These are phyloP conservation scores for Malassezia arunalokei DNA, from an alignment of 1,284 basidiomycete species.

Conservation along the genomic window DNA sequence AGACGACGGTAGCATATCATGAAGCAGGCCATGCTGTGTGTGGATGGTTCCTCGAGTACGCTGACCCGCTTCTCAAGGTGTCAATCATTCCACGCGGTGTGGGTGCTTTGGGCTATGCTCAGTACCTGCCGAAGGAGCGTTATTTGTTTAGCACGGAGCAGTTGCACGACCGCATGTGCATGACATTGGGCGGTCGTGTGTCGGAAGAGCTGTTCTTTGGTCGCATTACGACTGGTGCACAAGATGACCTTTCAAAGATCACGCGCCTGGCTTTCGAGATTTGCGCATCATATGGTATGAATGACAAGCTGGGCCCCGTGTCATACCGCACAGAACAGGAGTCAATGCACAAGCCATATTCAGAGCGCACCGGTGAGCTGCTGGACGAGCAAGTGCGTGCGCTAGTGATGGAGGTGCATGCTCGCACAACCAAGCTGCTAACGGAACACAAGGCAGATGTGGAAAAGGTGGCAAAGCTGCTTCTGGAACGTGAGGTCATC, in stretches of 20 bases:
- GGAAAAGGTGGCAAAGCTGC: slow-evolving; percentile 78
- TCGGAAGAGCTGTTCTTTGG: slow-evolving; percentile 98
- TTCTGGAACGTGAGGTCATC: slow-evolving; percentile 88
- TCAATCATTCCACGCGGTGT: slow-evolving; percentile 95
- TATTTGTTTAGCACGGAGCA: slow-evolving; percentile 92
- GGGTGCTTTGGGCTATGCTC: slow-evolving; percentile 86
- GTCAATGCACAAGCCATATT: slow-evolving; percentile 91
- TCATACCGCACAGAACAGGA: slow-evolving; percentile 83
- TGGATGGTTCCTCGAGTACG: slow-evolving; percentile 95
- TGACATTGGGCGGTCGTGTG: slow-evolving; percentile 97
- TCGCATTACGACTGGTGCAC: slow-evolving; percentile 88
- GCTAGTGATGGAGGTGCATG: slow-evolving; percentile 82
- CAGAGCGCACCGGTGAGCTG: slow-evolving; percentile 89
- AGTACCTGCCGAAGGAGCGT: slow-evolving; percentile 90
- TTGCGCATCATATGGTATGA: slow-evolving; percentile 64
- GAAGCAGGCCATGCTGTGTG: slow-evolving; percentile 97
- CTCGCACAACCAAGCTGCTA: slow-evolving; percentile 69
- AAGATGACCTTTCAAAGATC: slow-evolving; percentile 94
- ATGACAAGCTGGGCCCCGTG: slow-evolving; percentile 80
- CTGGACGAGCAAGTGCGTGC: slow-evolving; percentile 77
- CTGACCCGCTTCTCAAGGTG: slow-evolving; percentile 91
- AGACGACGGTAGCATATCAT: slow-evolving; percentile 97
- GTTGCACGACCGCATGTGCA: slow-evolving; percentile 88
- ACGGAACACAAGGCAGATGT: slow-evolving; percentile 73
- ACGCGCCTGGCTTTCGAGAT: slow-evolving; percentile 94